Conservation (phyloP, 192 early-diverging fungal genomes). For the Phlyctochytrium planicorne region DNA sequence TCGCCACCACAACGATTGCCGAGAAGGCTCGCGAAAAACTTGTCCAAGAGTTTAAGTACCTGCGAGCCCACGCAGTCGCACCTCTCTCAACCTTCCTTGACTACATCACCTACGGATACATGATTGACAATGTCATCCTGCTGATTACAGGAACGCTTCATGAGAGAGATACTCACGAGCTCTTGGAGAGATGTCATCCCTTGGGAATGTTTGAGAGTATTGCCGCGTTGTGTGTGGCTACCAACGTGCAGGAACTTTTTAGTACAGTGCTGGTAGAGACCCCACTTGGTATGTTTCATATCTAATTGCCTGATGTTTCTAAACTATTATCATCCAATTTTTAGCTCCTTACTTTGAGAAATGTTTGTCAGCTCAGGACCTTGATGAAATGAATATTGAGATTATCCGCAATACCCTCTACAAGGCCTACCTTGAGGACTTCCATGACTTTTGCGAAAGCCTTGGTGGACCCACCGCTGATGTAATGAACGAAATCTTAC, state of each 20-base stretch:
- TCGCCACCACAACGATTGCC: conserved; percentile 89
- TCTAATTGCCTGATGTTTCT: not conserved
- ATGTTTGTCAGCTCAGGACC: conserved; percentile 92
- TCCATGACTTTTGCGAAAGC: conserved; percentile 81
- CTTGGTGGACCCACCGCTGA: conserved; percentile 85
- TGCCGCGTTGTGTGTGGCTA: conserved; percentile 96
- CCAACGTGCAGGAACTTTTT: conserved; percentile 92
- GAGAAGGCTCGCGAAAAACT: conserved; percentile 86
- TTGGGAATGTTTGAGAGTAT: conserved; percentile 97
- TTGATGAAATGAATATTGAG: conserved; percentile 99
- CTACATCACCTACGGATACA: conserved; percentile 96
- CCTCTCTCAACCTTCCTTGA: conserved; percentile 91
- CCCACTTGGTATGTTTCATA: conserved; percentile 66
- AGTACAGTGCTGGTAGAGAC: conserved; percentile 96
- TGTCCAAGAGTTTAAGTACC: conserved; percentile 90
- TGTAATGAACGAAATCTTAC: conserved; percentile 90
- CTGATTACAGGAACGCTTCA: conserved; percentile 98
- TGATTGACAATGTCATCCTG: conserved; percentile 99
- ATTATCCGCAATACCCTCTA: conserved; percentile 99
- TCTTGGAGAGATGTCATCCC: conserved; percentile 96
- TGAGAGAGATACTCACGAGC: conserved; percentile 95
- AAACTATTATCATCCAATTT: not conserved
- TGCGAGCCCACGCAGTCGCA: conserved; percentile 78
- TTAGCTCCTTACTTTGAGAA: conserved; percentile 95
- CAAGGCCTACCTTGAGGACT: conserved; percentile 99